Percentiles rank a stretch among this genome's conserved stretches.
Conservation (phyloP, 352 stramenopile species). For the Phytophthora palmivora region DNA sequence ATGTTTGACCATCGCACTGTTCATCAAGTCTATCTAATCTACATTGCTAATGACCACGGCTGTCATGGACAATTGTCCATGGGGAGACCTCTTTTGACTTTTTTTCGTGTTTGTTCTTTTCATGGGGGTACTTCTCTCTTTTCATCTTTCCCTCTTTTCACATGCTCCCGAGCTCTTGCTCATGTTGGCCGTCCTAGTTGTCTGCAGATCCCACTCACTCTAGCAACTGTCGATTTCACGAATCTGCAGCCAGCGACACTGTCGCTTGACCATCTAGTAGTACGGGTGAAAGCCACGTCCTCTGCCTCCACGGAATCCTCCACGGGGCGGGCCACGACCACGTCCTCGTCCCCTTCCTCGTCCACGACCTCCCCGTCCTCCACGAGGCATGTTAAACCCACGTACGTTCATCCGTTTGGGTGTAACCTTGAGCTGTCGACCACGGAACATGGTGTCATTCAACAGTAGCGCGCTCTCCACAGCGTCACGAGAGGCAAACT, state of each 20-base stretch:
- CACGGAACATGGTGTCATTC: conserved; percentile 94
- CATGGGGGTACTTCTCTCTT: conserved; percentile 35
- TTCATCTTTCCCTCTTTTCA: conserved; percentile 43
- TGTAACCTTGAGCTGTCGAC: conserved; percentile 91
- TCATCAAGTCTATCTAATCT: conserved; percentile 29
- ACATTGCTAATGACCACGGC: conserved; percentile 20
- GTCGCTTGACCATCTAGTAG: conserved; percentile 41
- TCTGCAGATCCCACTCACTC: neutral
- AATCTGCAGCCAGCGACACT: conserved; percentile 8
- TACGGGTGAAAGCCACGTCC: conserved; percentile 82
- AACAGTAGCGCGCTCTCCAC: conserved; percentile 91
- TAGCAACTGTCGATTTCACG: too few relatives aligned
- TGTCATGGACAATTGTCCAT: conserved; percentile 34
- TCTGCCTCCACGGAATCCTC: conserved; percentile 73
- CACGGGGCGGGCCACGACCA: conserved; percentile 58
- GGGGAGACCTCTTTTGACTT: conserved; percentile 29
- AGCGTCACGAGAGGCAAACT: conserved; percentile 90
- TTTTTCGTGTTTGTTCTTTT: conserved; percentile 41
- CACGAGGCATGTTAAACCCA: conserved; percentile 71
- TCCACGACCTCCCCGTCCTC: conserved; percentile 56
- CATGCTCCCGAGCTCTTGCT: conserved; percentile 5
- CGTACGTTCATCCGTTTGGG: conserved; percentile 89
- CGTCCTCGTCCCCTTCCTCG: conserved; percentile 61
- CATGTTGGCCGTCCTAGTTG: conserved; percentile 19
- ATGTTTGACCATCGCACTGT: conserved; percentile 4